These are phyloP conservation scores for Eimeria necatrix DNA, from an alignment of 169 alveolate genomes.

Conservation along the genomic window DNA sequence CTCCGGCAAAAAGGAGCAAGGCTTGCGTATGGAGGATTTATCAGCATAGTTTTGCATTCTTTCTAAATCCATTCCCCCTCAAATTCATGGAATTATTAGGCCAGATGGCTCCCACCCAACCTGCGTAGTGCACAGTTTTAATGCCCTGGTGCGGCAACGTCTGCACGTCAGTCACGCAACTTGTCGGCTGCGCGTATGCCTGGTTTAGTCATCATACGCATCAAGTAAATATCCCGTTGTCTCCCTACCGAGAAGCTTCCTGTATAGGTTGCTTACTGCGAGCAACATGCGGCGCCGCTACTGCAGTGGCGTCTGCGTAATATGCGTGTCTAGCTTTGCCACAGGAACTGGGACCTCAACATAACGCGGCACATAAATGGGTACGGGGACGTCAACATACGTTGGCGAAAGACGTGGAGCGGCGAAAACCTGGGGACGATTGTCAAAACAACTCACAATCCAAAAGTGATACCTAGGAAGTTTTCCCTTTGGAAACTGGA, in stretches of 20 bases:
- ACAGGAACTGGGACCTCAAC: conserved; percentile 82
- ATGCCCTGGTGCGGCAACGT: background rate
- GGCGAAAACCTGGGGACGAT: conserved; percentile 57
- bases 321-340: conserved; percentile 62
- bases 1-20: too few species aligned
- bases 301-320: conserved; percentile 18
- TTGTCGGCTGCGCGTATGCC: too few species aligned
- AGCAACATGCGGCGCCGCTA: background rate
- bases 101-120: background rate
- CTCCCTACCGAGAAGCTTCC: background rate
- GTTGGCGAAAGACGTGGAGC: conserved; percentile 79
- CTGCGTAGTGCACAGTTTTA: background rate
- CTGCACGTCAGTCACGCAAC: too few species aligned
- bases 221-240: background rate
- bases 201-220: too few species aligned
- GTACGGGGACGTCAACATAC: conserved; percentile 75
- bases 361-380: conserved; percentile 80
- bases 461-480: background rate
- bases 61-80: too few species aligned
- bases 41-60: too few species aligned
- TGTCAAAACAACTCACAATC: background rate
- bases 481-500: too few species aligned
- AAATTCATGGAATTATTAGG: too few species aligned
- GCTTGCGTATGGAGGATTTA: too few species aligned
- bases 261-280: conserved; percentile 15